phyloP scores from a whole-genome alignment of 2,329 filamentous ascomycete species.

The Teratosphaeria zuluensis region DNA sequence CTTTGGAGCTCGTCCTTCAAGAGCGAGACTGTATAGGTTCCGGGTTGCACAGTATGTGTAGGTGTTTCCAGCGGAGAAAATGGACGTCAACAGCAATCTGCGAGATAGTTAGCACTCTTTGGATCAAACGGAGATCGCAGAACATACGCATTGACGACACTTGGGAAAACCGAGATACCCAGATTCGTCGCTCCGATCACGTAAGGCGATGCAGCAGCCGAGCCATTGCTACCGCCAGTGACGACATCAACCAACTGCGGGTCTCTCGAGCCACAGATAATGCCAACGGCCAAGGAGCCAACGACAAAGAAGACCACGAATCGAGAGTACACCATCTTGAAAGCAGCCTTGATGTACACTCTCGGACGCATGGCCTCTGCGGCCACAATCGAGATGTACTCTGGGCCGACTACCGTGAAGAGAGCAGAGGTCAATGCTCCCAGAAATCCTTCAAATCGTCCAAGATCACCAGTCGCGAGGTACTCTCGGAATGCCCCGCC shows the following conservation, averaged over 20 bases:
- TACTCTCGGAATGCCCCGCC: constrained; percentile 25
- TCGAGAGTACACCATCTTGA: constrained; percentile 39
- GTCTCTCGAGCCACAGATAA: constrained; percentile 28
- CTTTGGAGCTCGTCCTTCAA: constrained; percentile 44
- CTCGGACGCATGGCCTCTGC: constrained; percentile 39
- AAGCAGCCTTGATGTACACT: constrained; percentile 37
- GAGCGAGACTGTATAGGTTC: constrained; percentile 43
- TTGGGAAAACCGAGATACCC: constrained; percentile 32
- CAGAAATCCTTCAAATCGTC: constrained; percentile 28
- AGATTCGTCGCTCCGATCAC: constrained; percentile 27
- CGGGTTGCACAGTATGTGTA: constrained; percentile 47
- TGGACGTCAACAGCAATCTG: constrained; percentile 31
- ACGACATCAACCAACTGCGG: constrained; percentile 15
- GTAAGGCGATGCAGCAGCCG: constrained; percentile 15
- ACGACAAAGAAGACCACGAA: constrained; percentile 40
- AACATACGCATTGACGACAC: constrained; percentile 18
- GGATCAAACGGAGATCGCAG: neutral
- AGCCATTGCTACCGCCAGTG: constrained; percentile 8
- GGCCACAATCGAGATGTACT: constrained; percentile 41
- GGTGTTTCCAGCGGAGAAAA: constrained; percentile 48
- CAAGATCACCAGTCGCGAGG: constrained; percentile 18
- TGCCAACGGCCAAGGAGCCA: constrained; percentile 35
- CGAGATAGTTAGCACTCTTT: neutral
- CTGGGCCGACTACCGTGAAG: constrained; percentile 39
- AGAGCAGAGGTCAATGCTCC: constrained; percentile 28